Percentiles rank a stretch among this genome's conserved stretches.
These are phyloP conservation scores for Mrakiaceae sp. DNA, from an alignment of 1,284 basidiomycete genomes.

Conservation along the genomic window DNA sequence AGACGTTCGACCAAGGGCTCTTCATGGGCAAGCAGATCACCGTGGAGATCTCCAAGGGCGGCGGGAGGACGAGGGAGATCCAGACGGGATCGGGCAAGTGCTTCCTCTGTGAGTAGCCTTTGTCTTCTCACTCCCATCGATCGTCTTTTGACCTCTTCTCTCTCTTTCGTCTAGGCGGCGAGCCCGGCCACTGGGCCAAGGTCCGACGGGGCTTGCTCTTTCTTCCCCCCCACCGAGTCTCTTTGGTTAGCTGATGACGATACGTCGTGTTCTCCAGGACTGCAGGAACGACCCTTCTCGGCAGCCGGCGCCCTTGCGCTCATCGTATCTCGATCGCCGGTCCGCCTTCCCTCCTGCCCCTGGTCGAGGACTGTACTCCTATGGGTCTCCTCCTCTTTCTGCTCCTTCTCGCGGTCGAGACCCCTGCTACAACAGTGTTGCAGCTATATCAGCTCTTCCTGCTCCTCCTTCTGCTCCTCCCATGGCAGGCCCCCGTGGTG, in stretches of 20 bases:
- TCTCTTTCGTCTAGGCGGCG: slow-evolving; percentile 38
- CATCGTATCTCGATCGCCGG: too few relatives aligned
- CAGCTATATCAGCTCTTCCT: background rate
- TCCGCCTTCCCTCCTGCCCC: background rate
- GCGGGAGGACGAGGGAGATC: slow-evolving; percentile 63
- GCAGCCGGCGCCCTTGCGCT: too few relatives aligned
- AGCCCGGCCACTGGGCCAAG: slow-evolving; percentile 75
- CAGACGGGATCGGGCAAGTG: slow-evolving; percentile 66
- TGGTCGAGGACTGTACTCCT: background rate
- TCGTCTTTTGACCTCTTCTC: too few relatives aligned
- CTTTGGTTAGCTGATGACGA: background rate
- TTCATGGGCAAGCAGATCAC: slow-evolving; percentile 82
- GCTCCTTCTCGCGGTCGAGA: background rate
- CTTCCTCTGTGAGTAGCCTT: slow-evolving; percentile 45
- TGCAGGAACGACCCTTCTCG: background rate
- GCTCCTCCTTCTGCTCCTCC: background rate
- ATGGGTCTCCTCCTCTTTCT: background rate
- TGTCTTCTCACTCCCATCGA: too few relatives aligned
- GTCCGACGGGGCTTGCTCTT: slow-evolving; percentile 24
- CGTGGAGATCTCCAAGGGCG: slow-evolving; percentile 68
- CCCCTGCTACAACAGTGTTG: background rate
- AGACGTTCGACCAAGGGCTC: slow-evolving; percentile 69
- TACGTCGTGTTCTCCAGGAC: background rate
- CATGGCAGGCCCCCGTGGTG: too few relatives aligned
- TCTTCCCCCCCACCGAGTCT: background rate